Percentiles rank a stretch among this genome's conserved stretches.
phyloP scores from a whole-genome alignment of 352 stramenopile species.

The Phytopythium vexans region DNA sequence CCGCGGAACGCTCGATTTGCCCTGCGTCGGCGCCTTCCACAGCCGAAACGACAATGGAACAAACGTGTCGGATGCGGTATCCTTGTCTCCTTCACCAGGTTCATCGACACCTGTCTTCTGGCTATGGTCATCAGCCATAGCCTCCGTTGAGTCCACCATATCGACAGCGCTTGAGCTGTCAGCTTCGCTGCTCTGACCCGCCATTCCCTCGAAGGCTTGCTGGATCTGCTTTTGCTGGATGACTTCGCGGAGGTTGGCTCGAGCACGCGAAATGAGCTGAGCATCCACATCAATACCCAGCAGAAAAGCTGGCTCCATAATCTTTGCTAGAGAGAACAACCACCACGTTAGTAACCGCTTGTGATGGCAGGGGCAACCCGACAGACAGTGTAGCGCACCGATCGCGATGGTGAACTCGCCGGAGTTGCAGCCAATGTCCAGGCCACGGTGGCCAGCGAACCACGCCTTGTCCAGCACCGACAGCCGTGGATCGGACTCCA shows the following conservation, averaged over 20 bases:
- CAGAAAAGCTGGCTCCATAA: slow-evolving; percentile 49
- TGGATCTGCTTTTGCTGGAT: slow-evolving; percentile 57
- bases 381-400: slow-evolving; percentile 16
- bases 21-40: slow-evolving; percentile 53
- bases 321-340: slow-evolving; percentile 25
- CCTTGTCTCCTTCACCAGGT: background rate
- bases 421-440: slow-evolving; percentile 84
- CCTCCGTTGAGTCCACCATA: background rate
- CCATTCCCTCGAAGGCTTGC: slow-evolving; percentile 47
- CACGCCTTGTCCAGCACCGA: slow-evolving; percentile 53
- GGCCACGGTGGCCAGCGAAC: slow-evolving; percentile 56
- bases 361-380: background rate
- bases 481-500: slow-evolving; percentile 63
- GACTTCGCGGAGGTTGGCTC: slow-evolving; percentile 59
- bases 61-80: slow-evolving; percentile 13
- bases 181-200: slow-evolving; percentile 1
- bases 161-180: background rate
- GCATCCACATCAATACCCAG: slow-evolving; percentile 75
- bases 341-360: background rate
- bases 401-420: slow-evolving; percentile 77
- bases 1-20: slow-evolving; percentile 24
- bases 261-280: slow-evolving; percentile 54
- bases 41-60: slow-evolving; percentile 64
- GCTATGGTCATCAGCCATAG: background rate
- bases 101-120: slow-evolving; percentile 4